These are phyloP conservation scores for Plasmodium chabaudi DNA, from an alignment of 169 alveolate genomes.

Conservation along the genomic window DNA sequence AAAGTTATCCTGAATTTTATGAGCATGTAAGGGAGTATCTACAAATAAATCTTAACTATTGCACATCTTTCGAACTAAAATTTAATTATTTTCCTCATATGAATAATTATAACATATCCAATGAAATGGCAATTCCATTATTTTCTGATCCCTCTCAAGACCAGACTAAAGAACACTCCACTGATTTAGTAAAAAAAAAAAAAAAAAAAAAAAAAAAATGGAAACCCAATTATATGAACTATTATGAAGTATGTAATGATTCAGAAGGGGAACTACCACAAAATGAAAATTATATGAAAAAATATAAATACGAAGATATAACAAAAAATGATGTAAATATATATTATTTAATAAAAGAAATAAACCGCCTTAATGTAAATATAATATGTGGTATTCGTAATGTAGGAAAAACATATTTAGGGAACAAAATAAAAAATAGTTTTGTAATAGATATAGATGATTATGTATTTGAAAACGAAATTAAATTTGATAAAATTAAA, in stretches of 20 bases:
- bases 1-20: conserved; percentile 37
- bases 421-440: conserved; percentile 20
- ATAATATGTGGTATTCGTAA: conserved; percentile 55
- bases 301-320: conserved; percentile 31
- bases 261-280: background rate
- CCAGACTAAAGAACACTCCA: too few species aligned
- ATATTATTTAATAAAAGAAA: conserved; percentile 26
- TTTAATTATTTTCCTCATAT: background rate
- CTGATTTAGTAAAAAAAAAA: too few species aligned
- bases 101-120: conserved; percentile 1
- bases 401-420: conserved; percentile 39
- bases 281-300: conserved; percentile 25
- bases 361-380: conserved; percentile 16
- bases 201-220: too few species aligned
- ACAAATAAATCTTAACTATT: conserved; percentile 12
- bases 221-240: too few species aligned
- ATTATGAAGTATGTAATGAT: too few species aligned
- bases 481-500: conserved; percentile 20
- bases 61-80: background rate
- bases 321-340: conserved; percentile 12
- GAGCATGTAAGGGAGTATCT: conserved; percentile 7
- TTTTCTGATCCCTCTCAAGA: too few species aligned
- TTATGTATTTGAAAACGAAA: conserved; percentile 8
- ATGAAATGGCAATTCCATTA: too few species aligned
- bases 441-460: conserved; percentile 54